A percentile compares a stretch with the other conserved stretches of the same genome.
phyloP scores from a whole-genome alignment of 257 asterid genomes.

The Plantago elongata region DNA sequence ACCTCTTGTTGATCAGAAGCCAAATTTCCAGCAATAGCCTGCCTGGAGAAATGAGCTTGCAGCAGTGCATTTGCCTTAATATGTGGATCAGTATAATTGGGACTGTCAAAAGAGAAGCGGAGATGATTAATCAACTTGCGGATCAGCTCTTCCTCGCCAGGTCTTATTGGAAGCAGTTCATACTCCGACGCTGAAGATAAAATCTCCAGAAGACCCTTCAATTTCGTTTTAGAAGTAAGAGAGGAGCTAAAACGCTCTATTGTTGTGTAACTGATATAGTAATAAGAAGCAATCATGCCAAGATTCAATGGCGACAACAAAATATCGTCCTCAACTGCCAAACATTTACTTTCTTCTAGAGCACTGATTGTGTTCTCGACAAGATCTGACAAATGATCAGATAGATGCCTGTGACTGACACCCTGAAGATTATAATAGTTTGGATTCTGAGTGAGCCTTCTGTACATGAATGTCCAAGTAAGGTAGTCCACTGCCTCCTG shows the following conservation, averaged over 20 bases:
- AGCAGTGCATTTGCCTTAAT: constrained; percentile 54
- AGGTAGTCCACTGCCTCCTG: constrained; percentile 64
- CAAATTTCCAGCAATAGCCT: constrained; percentile 44
- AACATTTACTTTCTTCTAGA: constrained; percentile 55
- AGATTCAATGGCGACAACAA: constrained; percentile 45
- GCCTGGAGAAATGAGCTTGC: constrained; percentile 58
- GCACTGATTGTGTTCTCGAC: constrained; percentile 50
- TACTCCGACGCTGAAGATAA: constrained; percentile 54
- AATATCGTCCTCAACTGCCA: constrained; percentile 43
- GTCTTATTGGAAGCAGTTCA: constrained; percentile 50
- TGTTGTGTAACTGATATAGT: constrained; percentile 51
- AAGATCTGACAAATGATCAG: constrained; percentile 57
- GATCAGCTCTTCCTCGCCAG: constrained; percentile 55
- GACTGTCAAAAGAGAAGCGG: constrained; percentile 54
- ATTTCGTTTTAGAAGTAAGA: constrained; percentile 44
- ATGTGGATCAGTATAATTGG: constrained; percentile 39
- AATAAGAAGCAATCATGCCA: constrained; percentile 51
- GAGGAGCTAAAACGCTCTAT: constrained; percentile 57
- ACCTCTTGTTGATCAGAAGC: constrained; percentile 55
- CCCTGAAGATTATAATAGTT: constrained; percentile 60
- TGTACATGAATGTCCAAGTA: constrained; percentile 54
- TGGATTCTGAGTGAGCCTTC: constrained; percentile 57
- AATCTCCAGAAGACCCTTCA: constrained; percentile 57
- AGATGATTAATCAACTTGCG: constrained; percentile 44
- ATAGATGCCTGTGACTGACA: constrained; percentile 55